Evolutionary conservation across 192 early-diverging fungal genomes (phyloP), one percentile per base, ranked within the genome.

Genomic region (Haplosporangium gracile): DNA sequence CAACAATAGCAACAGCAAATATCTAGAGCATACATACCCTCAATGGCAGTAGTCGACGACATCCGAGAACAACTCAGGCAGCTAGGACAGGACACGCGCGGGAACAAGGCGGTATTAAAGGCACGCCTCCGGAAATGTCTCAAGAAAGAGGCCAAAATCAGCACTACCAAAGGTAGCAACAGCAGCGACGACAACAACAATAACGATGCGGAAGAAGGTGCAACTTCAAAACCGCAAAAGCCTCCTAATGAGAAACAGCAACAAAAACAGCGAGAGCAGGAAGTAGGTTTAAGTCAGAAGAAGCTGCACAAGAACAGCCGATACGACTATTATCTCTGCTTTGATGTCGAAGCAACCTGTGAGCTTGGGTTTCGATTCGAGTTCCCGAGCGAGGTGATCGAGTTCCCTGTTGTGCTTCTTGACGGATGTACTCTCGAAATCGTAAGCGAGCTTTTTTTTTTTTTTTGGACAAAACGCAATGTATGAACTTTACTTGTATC

Each of bases 291-390:
- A 39, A 60, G 29, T 10, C 22, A 72, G 55, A 43, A 26, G 47
- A 20, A 4, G 51, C n/a, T 74, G 8, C 84, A 74, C 76, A 68
- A 51, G 49, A 86, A 81, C 53, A 78, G 79, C 78, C 79, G 79
- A 11, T 86, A 86, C 73, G 92, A 93, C 60, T 95, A 93, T 76
- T 95, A 94, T 76, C 84, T 91, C 39, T 94, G 95, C 42, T 92
- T 96, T 78, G 96, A 97, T 88, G 92, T 96, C 22, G 96, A 97
- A 57, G 96, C 94, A 22, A 97, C 96, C 0, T 97, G 96, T 80
- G 91, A 93, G 57, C 88, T 78, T 36, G 90, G 91, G 18, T 81
- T 73, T 2, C 80, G 79, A 9, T 94, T 93, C 68, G 89, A 92
- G 9, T 97, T 91, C 74, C 90, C 89, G 0, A 94, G 95, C 89